Conservation (phyloP, 2,329 filamentous ascomycete genomes). For the Venturiaceae sp. region DNA sequence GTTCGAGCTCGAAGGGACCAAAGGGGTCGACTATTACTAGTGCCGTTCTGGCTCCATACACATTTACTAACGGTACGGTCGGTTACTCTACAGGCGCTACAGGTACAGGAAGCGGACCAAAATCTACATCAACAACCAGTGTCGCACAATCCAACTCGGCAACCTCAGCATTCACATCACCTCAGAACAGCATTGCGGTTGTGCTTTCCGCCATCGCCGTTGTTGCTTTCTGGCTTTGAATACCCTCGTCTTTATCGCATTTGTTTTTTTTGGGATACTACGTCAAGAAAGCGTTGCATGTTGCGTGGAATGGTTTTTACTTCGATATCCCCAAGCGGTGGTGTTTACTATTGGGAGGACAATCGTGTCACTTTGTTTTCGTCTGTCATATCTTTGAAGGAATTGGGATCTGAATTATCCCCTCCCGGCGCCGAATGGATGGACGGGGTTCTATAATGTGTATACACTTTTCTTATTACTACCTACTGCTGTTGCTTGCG, state of each 20-base stretch:
- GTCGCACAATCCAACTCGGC: constrained; percentile 1
- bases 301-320: background rate
- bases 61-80: background rate
- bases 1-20: background rate
- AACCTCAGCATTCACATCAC: background rate
- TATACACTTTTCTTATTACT: background rate
- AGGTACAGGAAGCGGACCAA: background rate
- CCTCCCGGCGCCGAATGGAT: background rate
- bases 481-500: background rate
- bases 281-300: background rate
- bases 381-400: background rate
- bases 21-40: background rate
- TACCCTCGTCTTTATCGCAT: background rate
- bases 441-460: background rate
- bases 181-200: background rate
- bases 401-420: too few species aligned
- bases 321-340: background rate
- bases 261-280: background rate
- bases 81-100: background rate
- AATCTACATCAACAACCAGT: background rate
- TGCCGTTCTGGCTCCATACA: background rate
- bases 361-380: background rate
- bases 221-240: constrained; percentile 2
- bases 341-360: background rate
- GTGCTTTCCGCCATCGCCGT: background rate